A percentile compares a stretch with the other conserved stretches of the same genome.
Conservation (phyloP, 2,329 filamentous ascomycete species). For the Bipolaris zeicola region DNA sequence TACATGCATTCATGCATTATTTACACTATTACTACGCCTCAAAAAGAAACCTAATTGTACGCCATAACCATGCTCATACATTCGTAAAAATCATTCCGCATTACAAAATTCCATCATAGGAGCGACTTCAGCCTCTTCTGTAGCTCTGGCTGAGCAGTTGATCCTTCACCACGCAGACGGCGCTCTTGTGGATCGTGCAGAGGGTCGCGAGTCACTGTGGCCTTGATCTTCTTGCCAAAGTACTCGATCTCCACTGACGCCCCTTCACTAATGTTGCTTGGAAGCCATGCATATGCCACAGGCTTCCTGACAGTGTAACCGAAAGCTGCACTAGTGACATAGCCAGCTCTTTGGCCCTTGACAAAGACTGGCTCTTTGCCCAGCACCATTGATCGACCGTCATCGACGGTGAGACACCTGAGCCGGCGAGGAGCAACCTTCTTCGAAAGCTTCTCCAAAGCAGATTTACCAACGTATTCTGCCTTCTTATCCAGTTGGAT, state of each 20-base stretch:
- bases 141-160: slow-evolving; percentile 22
- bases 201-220: slow-evolving; percentile 60
- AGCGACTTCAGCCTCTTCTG: slow-evolving; percentile 32
- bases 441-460: slow-evolving; percentile 52
- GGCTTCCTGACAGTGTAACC: slow-evolving; percentile 65
- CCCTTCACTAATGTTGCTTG: slow-evolving; percentile 54
- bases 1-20: not conserved
- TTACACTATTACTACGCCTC: not conserved
- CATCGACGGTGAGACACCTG: slow-evolving; percentile 61
- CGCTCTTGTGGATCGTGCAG: slow-evolving; percentile 53
- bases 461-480: slow-evolving; percentile 59
- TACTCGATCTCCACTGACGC: slow-evolving; percentile 65
- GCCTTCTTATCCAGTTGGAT: slow-evolving; percentile 55
- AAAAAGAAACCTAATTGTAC: not conserved
- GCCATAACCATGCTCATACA: slow-evolving; percentile 11
- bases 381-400: slow-evolving; percentile 62
- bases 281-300: slow-evolving; percentile 64
- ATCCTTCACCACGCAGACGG: slow-evolving; percentile 39
- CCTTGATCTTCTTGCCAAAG: slow-evolving; percentile 60
- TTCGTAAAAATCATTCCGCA: slow-evolving; percentile 21
- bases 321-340: slow-evolving; percentile 66
- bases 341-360: slow-evolving; percentile 57
- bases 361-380: slow-evolving; percentile 67
- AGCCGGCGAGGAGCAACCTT: slow-evolving; percentile 46
- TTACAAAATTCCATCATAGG: slow-evolving; percentile 20